Base-by-base conservation (phyloP, 305 asterid genomes). In the Salvia sclarea region DNA sequence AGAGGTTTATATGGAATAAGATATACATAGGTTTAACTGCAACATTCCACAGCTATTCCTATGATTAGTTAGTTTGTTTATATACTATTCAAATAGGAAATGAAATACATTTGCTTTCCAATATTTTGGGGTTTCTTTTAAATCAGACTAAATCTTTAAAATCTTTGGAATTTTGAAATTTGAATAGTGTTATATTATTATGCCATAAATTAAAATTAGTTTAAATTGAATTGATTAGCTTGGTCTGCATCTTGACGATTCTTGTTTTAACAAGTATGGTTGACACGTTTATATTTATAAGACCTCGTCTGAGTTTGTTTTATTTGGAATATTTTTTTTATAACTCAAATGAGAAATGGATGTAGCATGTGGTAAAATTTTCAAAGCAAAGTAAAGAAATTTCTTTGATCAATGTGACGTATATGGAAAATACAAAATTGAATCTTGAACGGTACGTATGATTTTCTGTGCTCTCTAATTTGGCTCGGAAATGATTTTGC, bases 1-100 rank as follows among this genome's bases (percentile, higher is more conserved):
- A 7, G 10, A 21, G 62, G 25, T 1, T 24, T 25, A 52, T 18
- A 18, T 40, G 73, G 38, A 62, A 75, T 66, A 78, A 70, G 56
- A 1, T 38, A n/a, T 38, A 57, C 17, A n/a, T 22, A 14, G 64
- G 37, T 40, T 30, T 59, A 55, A 66, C 48, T 54, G 13, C 53
- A 50, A 61, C 55, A n/a, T 63, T 40, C 68, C 50, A 54, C n/a
- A 71, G 53, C 58, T 44, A 37, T 66, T 11, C 5, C 8, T 20
- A 47, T 45, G 10, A 45, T 3, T 3, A 49, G 10, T 3, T 3
- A 49, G 10, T 12, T 13, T 53, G 6, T 53, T 13, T 25, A 24
- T 24, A 53, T 28, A 54, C 61, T 25, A 13, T 28, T 28, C 21
- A 54, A 28, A 54, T 52, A 22, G 17, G 24, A 22, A 52, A 52